Conservation (phyloP, 31 red algal genomes). For the Bonnemaisonia californica region DNA sequence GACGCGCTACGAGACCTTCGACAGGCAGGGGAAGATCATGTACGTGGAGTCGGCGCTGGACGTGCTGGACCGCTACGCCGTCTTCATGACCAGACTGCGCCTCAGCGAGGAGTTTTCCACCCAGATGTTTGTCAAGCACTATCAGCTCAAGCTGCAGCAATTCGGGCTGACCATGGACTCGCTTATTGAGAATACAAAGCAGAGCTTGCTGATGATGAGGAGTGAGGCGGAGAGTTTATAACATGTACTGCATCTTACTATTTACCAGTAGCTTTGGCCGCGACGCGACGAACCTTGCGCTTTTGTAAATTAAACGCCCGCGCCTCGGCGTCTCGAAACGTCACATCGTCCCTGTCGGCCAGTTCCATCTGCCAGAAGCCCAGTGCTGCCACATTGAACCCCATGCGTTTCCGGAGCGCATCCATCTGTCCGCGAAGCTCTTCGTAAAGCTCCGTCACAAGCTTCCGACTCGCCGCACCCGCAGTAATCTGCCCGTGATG, state of each 20-base stretch:
- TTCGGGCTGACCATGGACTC: constrained; percentile 72
- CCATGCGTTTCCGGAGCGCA: constrained; percentile 29
- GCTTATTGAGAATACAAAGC: constrained; percentile 63
- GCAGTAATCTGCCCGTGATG: constrained; percentile 75
- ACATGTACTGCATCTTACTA: no score
- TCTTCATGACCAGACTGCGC: constrained; percentile 67
- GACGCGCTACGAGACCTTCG: constrained; percentile 66
- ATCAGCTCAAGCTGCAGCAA: constrained; percentile 48
- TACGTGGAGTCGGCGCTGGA: constrained; percentile 60
- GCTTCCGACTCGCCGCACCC: constrained; percentile 54
- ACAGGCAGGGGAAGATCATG: constrained; percentile 60
- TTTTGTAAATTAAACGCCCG: constrained; percentile 48
- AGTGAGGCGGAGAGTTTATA: constrained; percentile 35
- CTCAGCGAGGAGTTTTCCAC: constrained; percentile 66
- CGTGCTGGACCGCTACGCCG: constrained; percentile 60
- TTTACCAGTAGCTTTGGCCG: no score
- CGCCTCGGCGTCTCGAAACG: constrained; percentile 74
- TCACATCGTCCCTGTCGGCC: constrained; percentile 68
- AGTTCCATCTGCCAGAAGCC: constrained; percentile 64
- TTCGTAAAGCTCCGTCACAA: constrained; percentile 48
- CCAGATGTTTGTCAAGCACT: constrained; percentile 80
- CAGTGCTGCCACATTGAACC: constrained; percentile 55
- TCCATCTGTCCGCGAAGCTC: constrained; percentile 24
- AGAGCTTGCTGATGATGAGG: constrained; percentile 70
- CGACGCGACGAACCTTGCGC: neutral